phyloP scores from a whole-genome alignment of 1,139 yeast genomes.

The Saccharomycopsis phalli region DNA sequence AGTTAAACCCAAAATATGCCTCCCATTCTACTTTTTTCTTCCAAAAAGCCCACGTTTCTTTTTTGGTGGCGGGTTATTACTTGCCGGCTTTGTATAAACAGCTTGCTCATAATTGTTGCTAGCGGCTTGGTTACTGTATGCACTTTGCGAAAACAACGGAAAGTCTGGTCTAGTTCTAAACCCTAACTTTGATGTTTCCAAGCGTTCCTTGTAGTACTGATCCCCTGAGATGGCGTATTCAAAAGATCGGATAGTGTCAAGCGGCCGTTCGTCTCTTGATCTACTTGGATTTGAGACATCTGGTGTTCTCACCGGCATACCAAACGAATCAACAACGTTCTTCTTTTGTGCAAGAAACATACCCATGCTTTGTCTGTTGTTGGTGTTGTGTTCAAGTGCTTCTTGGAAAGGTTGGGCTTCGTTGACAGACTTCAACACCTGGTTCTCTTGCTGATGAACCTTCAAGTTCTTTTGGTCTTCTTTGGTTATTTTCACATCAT shows the following conservation, averaged over 20 bases:
- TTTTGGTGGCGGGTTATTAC: conserved; percentile 41
- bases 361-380: conserved; percentile 18
- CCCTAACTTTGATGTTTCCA: conserved; percentile 44
- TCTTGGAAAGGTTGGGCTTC: conserved; percentile 95
- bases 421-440: conserved; percentile 80
- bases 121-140: conserved; percentile 18
- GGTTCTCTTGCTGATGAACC: conserved; percentile 68
- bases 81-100: conserved; percentile 33
- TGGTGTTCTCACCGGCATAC: conserved; percentile 61
- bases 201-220: conserved; percentile 60
- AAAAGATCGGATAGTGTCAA: conserved; percentile 87
- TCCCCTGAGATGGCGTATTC: conserved; percentile 94
- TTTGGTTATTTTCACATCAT: conserved; percentile 31
- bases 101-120: conserved; percentile 42
- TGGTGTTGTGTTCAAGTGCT: conserved; percentile 27
- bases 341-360: conserved; percentile 23
- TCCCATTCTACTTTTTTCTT: conserved; percentile 52
- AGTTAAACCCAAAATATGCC: too few species aligned
- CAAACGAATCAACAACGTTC: conserved; percentile 72
- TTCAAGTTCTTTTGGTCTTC: conserved; percentile 45
- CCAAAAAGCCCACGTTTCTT: conserved; percentile 73
- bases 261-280: conserved; percentile 85
- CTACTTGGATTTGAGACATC: conserved; percentile 94
- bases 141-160: conserved; percentile 15
- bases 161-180: conserved; percentile 21